These are phyloP conservation scores for Beauveria rudraprayagi DNA, from an alignment of 2,329 filamentous ascomycete species.

Conservation along the genomic window DNA sequence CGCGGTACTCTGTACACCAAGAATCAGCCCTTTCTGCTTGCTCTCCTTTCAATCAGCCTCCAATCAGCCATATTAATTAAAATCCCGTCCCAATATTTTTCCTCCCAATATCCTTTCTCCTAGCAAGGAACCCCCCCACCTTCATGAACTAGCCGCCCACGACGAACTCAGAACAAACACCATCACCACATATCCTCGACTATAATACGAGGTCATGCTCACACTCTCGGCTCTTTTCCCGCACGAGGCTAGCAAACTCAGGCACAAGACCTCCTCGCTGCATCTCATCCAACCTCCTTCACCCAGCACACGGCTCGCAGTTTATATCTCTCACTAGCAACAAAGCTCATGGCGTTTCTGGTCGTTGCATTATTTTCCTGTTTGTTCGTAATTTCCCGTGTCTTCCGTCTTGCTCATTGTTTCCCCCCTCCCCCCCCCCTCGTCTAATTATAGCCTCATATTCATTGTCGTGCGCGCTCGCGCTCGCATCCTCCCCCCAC, in stretches of 20 bases:
- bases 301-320: background rate
- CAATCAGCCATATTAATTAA: background rate
- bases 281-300: background rate
- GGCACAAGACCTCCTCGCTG: background rate
- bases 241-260: background rate
- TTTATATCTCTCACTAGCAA: background rate
- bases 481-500: background rate
- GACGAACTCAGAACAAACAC: background rate
- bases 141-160: background rate
- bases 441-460: background rate
- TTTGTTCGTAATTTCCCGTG: background rate
- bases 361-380: background rate
- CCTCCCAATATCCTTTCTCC: background rate
- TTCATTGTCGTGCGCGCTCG: background rate
- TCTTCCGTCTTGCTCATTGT: background rate
- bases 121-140: background rate
- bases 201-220: conserved; percentile 8
- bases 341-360: background rate
- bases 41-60: no score
- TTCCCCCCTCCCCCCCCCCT: background rate
- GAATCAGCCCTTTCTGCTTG: background rate
- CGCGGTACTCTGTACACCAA: background rate
- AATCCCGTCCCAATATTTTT: background rate
- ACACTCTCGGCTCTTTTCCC: background rate
- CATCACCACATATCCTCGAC: background rate